Base-by-base conservation (phyloP, 2,329 filamentous ascomycete species). In the Dothideomycetes sp. region DNA sequence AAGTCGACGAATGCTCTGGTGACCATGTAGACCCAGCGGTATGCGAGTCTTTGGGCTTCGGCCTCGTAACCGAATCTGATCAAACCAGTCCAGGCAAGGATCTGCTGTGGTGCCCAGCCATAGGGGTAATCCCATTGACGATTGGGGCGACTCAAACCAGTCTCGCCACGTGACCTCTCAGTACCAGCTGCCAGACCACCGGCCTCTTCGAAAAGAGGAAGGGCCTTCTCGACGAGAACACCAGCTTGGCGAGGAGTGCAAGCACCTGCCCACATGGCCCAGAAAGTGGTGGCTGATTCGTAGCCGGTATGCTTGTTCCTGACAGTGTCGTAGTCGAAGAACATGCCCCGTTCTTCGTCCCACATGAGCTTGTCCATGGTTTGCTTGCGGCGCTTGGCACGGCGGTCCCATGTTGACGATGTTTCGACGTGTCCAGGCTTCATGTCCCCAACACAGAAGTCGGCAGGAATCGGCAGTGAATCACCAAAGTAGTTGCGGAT, bases 101-200 rank as follows among this genome's bases (percentile, higher is more conserved):
- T 96, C 68, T 98, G 91, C 69, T 98, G 91, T 22, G 91, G 91
- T 41, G 91, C 91, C 91, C 91, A 98, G 45, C 91, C 91, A 58
- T 91, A 96, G 0, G 91, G 91, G 59, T 87, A 96, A 60, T 98
- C 91, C 91, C 91, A 98, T 60, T 98, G 91, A 52, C 91, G 79
- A 61, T 95, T 96, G 6, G 91, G 91, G 33, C 89, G 76, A 52
- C 88, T 77, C 27, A 95, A 64, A 10, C 83, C 80, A 46, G 94
- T 69, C 22, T 71, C 68, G 28, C 91, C 91, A 31, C 91, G 83
- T 41, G 86, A 94, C 61, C 87, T 77, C 58, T 94, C 80, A 0
- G 89, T 94, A 40, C 89, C 89, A 1, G 88, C 89, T 1, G 94
- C 74, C 13, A 98, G 70, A 6, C 91, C 91, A 22, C 91, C 91